phyloP scores from a whole-genome alignment of 2,329 filamentous ascomycete genomes.

The Exophiala viscosa region DNA sequence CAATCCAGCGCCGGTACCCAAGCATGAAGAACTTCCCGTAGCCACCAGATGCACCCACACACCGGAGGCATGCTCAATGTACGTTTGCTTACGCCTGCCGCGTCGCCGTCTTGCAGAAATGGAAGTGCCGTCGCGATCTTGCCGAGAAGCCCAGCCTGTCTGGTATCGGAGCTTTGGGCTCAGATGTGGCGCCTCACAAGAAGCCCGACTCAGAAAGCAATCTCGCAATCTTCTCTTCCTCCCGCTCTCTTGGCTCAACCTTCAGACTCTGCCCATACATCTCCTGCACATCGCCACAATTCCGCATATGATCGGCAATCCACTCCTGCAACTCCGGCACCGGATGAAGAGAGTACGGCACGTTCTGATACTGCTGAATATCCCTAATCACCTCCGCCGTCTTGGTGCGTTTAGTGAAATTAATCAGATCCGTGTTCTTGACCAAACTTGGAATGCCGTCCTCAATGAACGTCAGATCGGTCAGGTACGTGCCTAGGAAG shows the following conservation, averaged over 20 bases:
- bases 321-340: constrained; percentile 94
- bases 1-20: too few species aligned
- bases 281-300: constrained; percentile 92
- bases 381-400: constrained; percentile 97
- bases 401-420: constrained; percentile 97
- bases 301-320: constrained; percentile 93
- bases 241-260: constrained; percentile 89
- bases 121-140: too few species aligned
- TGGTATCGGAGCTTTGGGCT: too few species aligned
- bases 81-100: too few species aligned
- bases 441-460: constrained; percentile 95
- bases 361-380: constrained; percentile 98
- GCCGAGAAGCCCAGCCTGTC: background rate
- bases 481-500: constrained; percentile 96
- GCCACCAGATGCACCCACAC: too few species aligned
- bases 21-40: too few species aligned
- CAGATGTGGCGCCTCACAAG: constrained; percentile 33
- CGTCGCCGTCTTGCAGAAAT: background rate
- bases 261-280: constrained; percentile 98
- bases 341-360: constrained; percentile 86
- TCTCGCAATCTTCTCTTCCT: constrained; percentile 99
- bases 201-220: constrained; percentile 48
- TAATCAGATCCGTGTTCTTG: constrained; percentile 95
- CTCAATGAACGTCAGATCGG: constrained; percentile 96
- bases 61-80: too few species aligned